A percentile compares a stretch with the other conserved stretches of the same genome.
Evolutionary conservation across 441 rosid species (phyloP).

Genomic region (Cnidoscolus chayamansa): DNA sequence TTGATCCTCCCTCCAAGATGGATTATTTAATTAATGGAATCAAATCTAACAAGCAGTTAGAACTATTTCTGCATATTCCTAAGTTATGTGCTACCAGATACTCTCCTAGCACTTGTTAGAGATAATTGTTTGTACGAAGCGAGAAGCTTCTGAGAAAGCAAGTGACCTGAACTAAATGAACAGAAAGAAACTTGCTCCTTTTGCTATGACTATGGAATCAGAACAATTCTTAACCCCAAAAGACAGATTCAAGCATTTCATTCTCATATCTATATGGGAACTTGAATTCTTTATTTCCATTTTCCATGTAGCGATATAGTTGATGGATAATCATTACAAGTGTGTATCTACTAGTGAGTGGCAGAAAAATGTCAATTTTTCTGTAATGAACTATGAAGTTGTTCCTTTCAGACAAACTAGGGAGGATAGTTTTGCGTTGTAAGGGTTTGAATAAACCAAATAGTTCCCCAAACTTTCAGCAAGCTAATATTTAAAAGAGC

Average conservation of each 20-base stretch:
- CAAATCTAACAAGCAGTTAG: background rate
- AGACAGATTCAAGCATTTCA: background rate
- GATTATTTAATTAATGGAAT: conserved; percentile 3
- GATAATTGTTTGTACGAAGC: background rate
- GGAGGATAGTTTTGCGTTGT: too few species aligned
- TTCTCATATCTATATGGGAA: background rate
- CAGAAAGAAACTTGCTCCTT: background rate
- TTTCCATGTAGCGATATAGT: background rate
- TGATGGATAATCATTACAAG: background rate
- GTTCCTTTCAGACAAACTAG: too few species aligned
- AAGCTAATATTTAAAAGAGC: too few species aligned
- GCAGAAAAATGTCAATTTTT: background rate
- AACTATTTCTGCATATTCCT: background rate
- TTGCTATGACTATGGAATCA: background rate
- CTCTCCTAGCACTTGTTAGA: background rate
- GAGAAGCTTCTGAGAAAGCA: background rate
- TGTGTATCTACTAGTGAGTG: background rate
- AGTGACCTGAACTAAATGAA: background rate
- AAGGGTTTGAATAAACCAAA: too few species aligned
- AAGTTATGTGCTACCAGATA: background rate
- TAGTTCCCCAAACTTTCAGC: too few species aligned
- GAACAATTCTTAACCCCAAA: background rate
- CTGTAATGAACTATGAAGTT: background rate
- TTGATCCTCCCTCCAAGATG: background rate
- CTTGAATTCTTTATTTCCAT: background rate